Conservation (phyloP, 805 yeast genomes). For the Scheffersomyces amazonensis region DNA sequence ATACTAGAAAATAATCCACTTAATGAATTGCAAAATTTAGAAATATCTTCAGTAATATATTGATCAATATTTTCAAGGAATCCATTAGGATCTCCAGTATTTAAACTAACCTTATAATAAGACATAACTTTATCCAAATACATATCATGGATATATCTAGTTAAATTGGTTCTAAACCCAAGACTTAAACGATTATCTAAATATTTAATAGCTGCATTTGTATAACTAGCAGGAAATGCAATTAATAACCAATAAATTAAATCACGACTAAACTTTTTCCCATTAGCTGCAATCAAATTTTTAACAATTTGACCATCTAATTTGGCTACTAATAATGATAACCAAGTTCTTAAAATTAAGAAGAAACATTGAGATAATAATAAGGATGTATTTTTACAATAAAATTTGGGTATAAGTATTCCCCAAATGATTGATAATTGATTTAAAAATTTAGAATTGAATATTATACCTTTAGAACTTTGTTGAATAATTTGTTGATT, state of each 20-base stretch:
- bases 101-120: constrained; percentile 76
- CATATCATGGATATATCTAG: constrained; percentile 85
- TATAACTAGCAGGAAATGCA: constrained; percentile 90
- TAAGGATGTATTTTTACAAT: constrained; percentile 63
- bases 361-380: constrained; percentile 71
- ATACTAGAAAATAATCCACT: constrained; percentile 82
- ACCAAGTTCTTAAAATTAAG: constrained; percentile 79
- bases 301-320: constrained; percentile 90
- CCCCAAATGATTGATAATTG: constrained; percentile 77
- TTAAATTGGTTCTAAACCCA: constrained; percentile 79
- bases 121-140: constrained; percentile 79
- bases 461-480: constrained; percentile 11
- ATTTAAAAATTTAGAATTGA: constrained; percentile 64
- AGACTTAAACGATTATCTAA: constrained; percentile 73
- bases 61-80: constrained; percentile 76
- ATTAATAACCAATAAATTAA: constrained; percentile 82
- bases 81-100: constrained; percentile 30
- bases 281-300: constrained; percentile 80
- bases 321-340: constrained; percentile 80
- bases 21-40: constrained; percentile 75
- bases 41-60: constrained; percentile 81
- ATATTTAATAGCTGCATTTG: constrained; percentile 85
- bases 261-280: constrained; percentile 71
- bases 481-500: constrained; percentile 11
- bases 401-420: constrained; percentile 73